Conservation (phyloP, 2,329 filamentous ascomycete species). For the Neocatenulostroma microsporum region DNA sequence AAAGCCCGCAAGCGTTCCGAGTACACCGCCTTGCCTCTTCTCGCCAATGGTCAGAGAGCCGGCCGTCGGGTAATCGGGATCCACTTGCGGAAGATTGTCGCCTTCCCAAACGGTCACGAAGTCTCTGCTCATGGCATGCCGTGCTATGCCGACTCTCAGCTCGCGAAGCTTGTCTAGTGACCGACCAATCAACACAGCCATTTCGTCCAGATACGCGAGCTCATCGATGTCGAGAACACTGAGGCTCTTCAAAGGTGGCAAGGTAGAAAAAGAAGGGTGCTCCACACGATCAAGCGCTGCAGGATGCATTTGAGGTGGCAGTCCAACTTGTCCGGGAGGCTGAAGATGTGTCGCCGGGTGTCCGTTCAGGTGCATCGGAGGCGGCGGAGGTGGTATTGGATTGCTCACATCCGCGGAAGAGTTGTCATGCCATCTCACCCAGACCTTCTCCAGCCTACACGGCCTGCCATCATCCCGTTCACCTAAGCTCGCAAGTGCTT, state of each 20-base stretch:
- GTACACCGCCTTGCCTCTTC: constrained; percentile 57
- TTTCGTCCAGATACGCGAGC: constrained; percentile 72
- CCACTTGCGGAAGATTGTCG: constrained; percentile 54
- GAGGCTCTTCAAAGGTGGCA: constrained; percentile 66
- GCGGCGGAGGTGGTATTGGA: constrained; percentile 31
- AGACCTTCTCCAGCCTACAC: constrained; percentile 64
- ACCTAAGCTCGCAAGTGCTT: constrained; percentile 64
- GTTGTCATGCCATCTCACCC: constrained; percentile 80
- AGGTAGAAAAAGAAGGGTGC: constrained; percentile 69
- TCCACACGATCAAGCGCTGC: constrained; percentile 52
- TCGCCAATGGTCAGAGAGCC: constrained; percentile 46
- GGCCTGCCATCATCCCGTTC: constrained; percentile 52
- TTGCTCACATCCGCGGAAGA: constrained; percentile 41
- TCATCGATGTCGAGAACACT: constrained; percentile 77
- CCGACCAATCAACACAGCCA: constrained; percentile 66
- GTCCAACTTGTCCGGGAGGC: neutral
- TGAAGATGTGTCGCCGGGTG: constrained; percentile 14
- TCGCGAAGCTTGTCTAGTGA: constrained; percentile 61
- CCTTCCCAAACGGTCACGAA: constrained; percentile 59
- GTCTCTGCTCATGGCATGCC: constrained; percentile 43
- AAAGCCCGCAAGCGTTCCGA: constrained; percentile 60
- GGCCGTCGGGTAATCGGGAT: constrained; percentile 50
- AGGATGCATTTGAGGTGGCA: constrained; percentile 15
- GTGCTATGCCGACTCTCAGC: constrained; percentile 64
- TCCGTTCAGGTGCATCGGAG: constrained; percentile 20